A percentile compares a stretch with the other conserved stretches of the same genome.
Evolutionary conservation across 352 stramenopile species (phyloP).

Genomic region (Globisporangium ultimum): DNA sequence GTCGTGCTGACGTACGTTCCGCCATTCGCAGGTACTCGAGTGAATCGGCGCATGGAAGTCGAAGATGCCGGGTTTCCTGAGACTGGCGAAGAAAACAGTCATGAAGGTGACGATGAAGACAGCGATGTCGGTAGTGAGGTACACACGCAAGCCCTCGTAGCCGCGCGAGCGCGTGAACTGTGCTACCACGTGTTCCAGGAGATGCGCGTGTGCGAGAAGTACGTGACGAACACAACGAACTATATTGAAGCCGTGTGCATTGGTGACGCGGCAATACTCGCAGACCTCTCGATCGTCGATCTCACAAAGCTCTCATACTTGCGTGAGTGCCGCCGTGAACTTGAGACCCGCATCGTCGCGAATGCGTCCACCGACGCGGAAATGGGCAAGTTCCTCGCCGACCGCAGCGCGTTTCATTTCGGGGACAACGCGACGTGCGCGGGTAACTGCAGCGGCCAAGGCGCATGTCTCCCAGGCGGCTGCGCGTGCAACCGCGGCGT

Average conservation of each 20-base stretch:
- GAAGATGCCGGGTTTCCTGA: not conserved
- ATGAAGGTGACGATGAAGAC: slow-evolving; percentile 5
- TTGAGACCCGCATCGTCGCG: slow-evolving; percentile 19
- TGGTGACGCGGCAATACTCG: slow-evolving; percentile 15
- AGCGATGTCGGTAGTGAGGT: not conserved
- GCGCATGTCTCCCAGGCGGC: slow-evolving; percentile 19
- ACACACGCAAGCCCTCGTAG: not conserved
- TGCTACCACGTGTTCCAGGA: slow-evolving; percentile 22
- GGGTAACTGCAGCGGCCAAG: slow-evolving; percentile 18
- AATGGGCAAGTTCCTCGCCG: slow-evolving; percentile 8
- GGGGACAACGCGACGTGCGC: slow-evolving; percentile 17
- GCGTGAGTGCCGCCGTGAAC: slow-evolving; percentile 27
- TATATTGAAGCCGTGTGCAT: slow-evolving; percentile 25
- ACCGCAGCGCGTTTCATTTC: slow-evolving; percentile 17
- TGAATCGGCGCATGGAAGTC: not conserved
- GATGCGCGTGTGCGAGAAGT: slow-evolving; percentile 18
- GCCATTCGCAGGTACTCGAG: not conserved
- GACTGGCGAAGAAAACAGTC: not conserved
- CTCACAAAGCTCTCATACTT: slow-evolving; percentile 29
- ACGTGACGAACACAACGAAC: slow-evolving; percentile 22
- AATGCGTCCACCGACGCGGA: slow-evolving; percentile 15
- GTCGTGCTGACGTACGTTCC: not conserved
- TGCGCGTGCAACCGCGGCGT: slow-evolving; percentile 26
- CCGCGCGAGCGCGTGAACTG: slow-evolving; percentile 9
- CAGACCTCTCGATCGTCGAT: slow-evolving; percentile 23